Evolutionary conservation across 768 basidiomycete species (phyloP).

Genomic region (Dioszegia aurantiaca): DNA sequence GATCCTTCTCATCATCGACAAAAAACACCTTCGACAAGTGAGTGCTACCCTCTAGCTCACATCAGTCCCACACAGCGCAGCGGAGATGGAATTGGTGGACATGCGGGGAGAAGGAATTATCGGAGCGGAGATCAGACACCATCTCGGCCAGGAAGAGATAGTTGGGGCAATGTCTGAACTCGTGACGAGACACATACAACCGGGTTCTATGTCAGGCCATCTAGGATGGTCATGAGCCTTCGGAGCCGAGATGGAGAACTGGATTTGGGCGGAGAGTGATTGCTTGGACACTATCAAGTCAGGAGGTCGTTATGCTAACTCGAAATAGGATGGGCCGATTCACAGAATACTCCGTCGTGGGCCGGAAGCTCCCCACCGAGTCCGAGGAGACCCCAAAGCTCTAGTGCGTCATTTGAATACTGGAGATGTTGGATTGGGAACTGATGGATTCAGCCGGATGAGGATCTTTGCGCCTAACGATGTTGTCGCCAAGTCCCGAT

Average conservation of each 20-base stretch:
- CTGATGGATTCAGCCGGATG: constrained; percentile 63
- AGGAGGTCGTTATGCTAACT: constrained; percentile 17
- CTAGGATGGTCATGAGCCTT: constrained; percentile 18
- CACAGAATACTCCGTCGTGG: constrained; percentile 91
- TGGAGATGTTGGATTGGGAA: neutral
- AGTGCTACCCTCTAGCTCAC: constrained; percentile 4
- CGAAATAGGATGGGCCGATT: constrained; percentile 55
- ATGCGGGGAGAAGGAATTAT: constrained; percentile 1
- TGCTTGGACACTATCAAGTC: neutral
- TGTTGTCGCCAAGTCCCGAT: constrained; percentile 96
- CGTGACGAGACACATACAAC: constrained; percentile 39
- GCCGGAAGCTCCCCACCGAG: constrained; percentile 94
- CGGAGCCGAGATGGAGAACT: constrained; percentile 24
- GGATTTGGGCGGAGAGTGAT: neutral
- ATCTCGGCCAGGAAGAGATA: constrained; percentile 42
- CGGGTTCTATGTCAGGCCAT: constrained; percentile 18
- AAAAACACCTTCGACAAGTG: constrained; percentile 13
- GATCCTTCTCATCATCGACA: neutral
- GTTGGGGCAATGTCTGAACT: constrained; percentile 47
- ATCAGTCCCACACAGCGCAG: neutral
- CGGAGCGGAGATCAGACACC: neutral
- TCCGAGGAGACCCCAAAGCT: constrained; percentile 92
- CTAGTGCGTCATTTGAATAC: constrained; percentile 55
- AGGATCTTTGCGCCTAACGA: constrained; percentile 98
- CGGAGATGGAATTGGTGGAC: constrained; percentile 2